Percentiles rank a stretch among this genome's conserved stretches.
Conservation (phyloP, 2,329 filamentous ascomycete species). For the Allantophomopsis lycopodina region DNA sequence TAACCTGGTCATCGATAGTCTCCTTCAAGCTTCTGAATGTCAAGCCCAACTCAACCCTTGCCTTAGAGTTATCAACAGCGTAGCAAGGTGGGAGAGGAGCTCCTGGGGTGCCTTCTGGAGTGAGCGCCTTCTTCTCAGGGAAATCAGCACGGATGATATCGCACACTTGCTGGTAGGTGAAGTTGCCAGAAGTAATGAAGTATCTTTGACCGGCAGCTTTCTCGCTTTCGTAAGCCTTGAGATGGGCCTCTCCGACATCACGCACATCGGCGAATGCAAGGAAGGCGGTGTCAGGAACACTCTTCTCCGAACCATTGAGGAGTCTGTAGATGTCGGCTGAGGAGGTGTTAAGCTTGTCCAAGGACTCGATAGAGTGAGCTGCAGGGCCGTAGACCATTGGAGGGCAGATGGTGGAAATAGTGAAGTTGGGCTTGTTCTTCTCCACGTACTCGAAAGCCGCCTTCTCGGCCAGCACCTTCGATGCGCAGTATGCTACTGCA, state of each 20-base stretch:
- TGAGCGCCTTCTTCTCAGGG: conserved; percentile 30
- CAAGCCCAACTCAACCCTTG: conserved; percentile 10
- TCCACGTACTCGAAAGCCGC: conserved; percentile 49
- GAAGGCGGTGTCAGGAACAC: conserved; percentile 33
- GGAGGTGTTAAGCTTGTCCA: conserved; percentile 54
- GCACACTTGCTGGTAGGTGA: conserved; percentile 43
- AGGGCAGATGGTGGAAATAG: conserved; percentile 43
- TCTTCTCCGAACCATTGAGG: conserved; percentile 42
- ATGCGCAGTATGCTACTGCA: conserved; percentile 15
- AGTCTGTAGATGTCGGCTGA: conserved; percentile 54
- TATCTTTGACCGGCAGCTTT: conserved; percentile 47
- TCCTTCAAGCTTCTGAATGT: conserved; percentile 9
- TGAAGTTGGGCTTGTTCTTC: conserved; percentile 36
- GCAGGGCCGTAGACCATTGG: conserved; percentile 49
- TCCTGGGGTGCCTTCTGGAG: conserved; percentile 23
- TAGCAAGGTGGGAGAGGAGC: conserved; percentile 8
- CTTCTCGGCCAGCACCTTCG: conserved; percentile 51
- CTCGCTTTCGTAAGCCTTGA: conserved; percentile 37
- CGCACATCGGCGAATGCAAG: conserved; percentile 40
- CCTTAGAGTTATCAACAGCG: conserved; percentile 10
- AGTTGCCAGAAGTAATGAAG: conserved; percentile 42
- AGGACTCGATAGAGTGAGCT: conserved; percentile 41
- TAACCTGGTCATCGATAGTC: conserved; percentile 11
- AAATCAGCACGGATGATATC: conserved; percentile 39
- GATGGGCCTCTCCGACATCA: conserved; percentile 47